Evolutionary conservation across 352 stramenopile species (phyloP).

Genomic region (Globisporangium polare): DNA sequence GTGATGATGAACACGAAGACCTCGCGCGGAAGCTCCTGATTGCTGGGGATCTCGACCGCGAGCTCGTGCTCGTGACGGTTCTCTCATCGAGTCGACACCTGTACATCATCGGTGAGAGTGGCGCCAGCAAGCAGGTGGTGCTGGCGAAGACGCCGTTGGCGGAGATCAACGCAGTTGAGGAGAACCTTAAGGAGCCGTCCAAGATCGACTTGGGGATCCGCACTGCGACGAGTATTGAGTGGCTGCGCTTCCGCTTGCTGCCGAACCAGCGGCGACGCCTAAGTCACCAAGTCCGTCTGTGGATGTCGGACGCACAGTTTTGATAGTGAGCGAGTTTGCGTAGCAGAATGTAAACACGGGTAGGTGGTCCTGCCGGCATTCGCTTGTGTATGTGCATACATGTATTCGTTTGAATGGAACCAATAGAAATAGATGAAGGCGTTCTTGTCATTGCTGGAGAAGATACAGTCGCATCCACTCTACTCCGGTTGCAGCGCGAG

Average conservation of each 20-base stretch:
- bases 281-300: slow-evolving; percentile 58
- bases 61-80: slow-evolving; percentile 39
- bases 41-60: slow-evolving; percentile 20
- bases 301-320: slow-evolving; percentile 31
- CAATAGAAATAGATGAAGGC: no score
- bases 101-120: slow-evolving; percentile 52
- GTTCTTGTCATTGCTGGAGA: no score
- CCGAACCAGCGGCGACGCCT: slow-evolving; percentile 47
- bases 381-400: no score
- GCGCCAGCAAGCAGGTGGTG: slow-evolving; percentile 35
- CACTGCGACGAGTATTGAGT: slow-evolving; percentile 28
- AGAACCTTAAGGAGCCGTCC: slow-evolving; percentile 60
- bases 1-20: slow-evolving; percentile 19
- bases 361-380: no score
- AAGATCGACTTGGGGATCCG: slow-evolving; percentile 60
- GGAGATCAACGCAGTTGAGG: slow-evolving; percentile 60
- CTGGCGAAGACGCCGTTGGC: slow-evolving; percentile 40
- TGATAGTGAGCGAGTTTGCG: not conserved
- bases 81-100: slow-evolving; percentile 41
- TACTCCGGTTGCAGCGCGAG: no score
- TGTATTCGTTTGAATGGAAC: no score
- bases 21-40: slow-evolving; percentile 30
- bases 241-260: slow-evolving; percentile 58
- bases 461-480: no score
- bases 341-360: no score